Conservation (phyloP, 208 protist genomes). For the Acanthamoeba culbertsoni region DNA sequence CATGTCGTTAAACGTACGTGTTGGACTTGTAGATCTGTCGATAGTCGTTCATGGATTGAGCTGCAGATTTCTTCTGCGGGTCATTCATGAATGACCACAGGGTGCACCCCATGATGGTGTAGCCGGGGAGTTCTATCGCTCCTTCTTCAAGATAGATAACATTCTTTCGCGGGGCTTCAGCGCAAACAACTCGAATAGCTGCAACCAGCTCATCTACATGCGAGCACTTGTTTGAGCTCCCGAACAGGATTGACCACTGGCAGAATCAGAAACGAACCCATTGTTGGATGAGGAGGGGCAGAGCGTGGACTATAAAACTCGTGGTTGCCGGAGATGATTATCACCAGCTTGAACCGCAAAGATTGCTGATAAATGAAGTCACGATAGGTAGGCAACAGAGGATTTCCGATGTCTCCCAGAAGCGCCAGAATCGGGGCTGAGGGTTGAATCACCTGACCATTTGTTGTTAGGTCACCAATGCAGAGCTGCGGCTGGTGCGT, state of each 20-base stretch:
- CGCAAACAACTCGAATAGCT: background rate
- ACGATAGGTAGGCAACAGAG: background rate
- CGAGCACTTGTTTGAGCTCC: no score
- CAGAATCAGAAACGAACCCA: no score
- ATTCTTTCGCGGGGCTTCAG: background rate
- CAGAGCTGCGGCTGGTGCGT: background rate
- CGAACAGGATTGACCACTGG: no score
- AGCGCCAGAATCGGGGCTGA: slow-evolving; percentile 18
- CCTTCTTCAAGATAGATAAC: background rate
- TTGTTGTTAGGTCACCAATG: background rate
- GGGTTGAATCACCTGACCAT: background rate
- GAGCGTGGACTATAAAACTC: slow-evolving; percentile 5
- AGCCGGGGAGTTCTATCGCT: background rate
- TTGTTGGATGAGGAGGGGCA: background rate
- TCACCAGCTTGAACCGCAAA: background rate
- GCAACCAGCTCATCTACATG: background rate
- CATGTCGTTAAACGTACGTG: background rate
- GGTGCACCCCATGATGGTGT: background rate
- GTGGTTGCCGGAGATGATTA: slow-evolving; percentile 49
- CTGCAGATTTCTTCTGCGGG: background rate
- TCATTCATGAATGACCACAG: background rate
- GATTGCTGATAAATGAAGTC: slow-evolving; percentile 16
- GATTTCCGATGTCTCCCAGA: slow-evolving; percentile 30
- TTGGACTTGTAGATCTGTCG: slow-evolving; percentile 30
- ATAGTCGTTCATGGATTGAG: slow-evolving; percentile 9